A percentile compares a stretch with the other conserved stretches of the same genome.
phyloP scores from a whole-genome alignment of 495 filamentous ascomycete genomes.

The Lasiosphaeria hispida region DNA sequence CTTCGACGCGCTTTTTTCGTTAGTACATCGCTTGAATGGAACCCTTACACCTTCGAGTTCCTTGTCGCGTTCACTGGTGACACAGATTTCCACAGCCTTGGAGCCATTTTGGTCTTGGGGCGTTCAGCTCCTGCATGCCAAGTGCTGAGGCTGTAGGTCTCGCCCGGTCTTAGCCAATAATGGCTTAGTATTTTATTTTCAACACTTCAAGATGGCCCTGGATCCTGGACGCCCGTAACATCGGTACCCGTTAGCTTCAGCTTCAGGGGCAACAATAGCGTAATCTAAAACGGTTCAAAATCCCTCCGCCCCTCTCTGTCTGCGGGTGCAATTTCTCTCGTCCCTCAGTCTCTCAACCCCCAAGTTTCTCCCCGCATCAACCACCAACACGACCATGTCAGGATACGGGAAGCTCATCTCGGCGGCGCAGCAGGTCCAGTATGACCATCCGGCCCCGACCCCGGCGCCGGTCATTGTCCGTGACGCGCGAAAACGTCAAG shows the following conservation, averaged over 20 bases:
- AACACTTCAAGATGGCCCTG: constrained; percentile 4
- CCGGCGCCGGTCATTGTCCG: constrained; percentile 4
- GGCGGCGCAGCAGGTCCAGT: constrained; percentile 6
- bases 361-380: neutral
- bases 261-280: neutral
- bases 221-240: neutral
- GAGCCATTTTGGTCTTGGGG: constrained; percentile 2
- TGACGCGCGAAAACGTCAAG: neutral
- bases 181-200: neutral
- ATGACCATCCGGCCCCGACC: constrained; percentile 2
- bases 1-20: no score
- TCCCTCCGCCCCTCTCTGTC: neutral
- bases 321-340: neutral
- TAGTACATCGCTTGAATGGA: no score
- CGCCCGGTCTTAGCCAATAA: neutral
- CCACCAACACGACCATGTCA: neutral
- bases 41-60: no score
- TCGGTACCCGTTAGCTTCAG: neutral
- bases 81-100: constrained; percentile 1
- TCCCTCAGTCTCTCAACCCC: neutral
- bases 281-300: neutral
- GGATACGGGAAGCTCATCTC: constrained; percentile 5
- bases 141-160: neutral
- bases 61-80: no score
- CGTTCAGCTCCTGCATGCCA: constrained; percentile 17